Evolutionary conservation across 306 rosid species (phyloP).

Genomic region (Hylodesmum podocarpum): DNA sequence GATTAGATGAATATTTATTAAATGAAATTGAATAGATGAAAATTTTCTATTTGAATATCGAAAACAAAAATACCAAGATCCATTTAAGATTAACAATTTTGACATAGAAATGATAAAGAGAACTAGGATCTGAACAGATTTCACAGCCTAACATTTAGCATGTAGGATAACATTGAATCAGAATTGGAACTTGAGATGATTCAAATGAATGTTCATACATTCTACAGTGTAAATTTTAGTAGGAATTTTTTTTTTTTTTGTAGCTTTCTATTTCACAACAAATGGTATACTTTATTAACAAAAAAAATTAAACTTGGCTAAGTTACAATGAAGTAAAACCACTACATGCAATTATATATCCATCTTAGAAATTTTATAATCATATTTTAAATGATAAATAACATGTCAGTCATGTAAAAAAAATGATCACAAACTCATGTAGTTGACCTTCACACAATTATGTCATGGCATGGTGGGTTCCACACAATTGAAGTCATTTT

Average conservation of each 20-base stretch:
- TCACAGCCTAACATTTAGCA: background rate
- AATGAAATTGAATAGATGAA: too few relatives aligned
- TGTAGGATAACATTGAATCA: background rate
- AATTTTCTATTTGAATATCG: too few relatives aligned
- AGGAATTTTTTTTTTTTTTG: too few relatives aligned
- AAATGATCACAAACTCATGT: background rate
- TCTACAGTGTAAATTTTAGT: too few relatives aligned
- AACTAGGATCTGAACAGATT: background rate
- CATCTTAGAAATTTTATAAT: too few relatives aligned
- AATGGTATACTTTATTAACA: background rate
- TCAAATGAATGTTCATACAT: too few relatives aligned
- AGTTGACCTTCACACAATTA: background rate
- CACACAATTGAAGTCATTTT: background rate
- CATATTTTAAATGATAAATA: background rate
- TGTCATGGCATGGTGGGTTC: slow-evolving; percentile 20
- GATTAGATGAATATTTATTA: too few relatives aligned
- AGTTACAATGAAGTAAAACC: background rate
- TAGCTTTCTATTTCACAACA: too few relatives aligned
- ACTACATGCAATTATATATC: too few relatives aligned
- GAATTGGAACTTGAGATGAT: background rate
- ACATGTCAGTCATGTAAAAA: too few relatives aligned
- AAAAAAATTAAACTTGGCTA: background rate
- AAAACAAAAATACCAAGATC: too few relatives aligned
- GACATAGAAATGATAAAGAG: background rate
- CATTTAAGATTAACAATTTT: background rate